Percentiles rank a stretch among this genome's conserved stretches.
Conservation (phyloP, 805 yeast species). For the Saturnispora mendoncae region DNA sequence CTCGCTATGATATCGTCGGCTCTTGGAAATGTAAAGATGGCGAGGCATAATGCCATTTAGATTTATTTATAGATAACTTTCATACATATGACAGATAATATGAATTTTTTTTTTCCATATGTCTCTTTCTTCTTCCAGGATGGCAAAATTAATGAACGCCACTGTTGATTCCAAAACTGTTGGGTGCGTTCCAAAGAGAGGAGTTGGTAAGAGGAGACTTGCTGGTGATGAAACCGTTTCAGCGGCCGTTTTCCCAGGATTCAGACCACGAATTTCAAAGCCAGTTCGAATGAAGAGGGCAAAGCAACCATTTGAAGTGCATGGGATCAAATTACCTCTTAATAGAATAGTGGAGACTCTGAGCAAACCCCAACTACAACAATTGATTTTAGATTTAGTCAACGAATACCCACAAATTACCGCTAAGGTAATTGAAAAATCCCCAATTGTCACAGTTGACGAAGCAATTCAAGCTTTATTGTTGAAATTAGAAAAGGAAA, state of each 20-base stretch:
- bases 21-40: slow-evolving; percentile 60
- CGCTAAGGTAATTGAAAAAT: slow-evolving; percentile 37
- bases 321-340: slow-evolving; percentile 56
- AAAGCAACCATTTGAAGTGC: slow-evolving; percentile 28
- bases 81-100: too few relatives aligned
- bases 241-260: not conserved
- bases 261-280: not conserved
- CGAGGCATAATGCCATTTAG: not conserved
- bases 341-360: slow-evolving; percentile 59
- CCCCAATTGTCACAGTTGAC: slow-evolving; percentile 51
- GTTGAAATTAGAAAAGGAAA: slow-evolving; percentile 33
- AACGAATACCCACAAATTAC: slow-evolving; percentile 54
- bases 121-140: not conserved
- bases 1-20: slow-evolving; percentile 83
- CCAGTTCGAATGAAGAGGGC: slow-evolving; percentile 28
- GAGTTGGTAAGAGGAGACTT: not conserved
- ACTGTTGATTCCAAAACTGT: not conserved
- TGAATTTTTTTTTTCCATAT: too few relatives aligned
- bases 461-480: slow-evolving; percentile 44
- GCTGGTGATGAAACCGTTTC: not conserved
- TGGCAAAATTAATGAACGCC: not conserved
- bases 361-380: slow-evolving; percentile 46
- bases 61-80: too few relatives aligned
- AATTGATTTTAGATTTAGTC: slow-evolving; percentile 44
- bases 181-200: not conserved